These are phyloP conservation scores for Colletotrichum falcatum DNA, from an alignment of 2,329 filamentous ascomycete species.

Conservation along the genomic window DNA sequence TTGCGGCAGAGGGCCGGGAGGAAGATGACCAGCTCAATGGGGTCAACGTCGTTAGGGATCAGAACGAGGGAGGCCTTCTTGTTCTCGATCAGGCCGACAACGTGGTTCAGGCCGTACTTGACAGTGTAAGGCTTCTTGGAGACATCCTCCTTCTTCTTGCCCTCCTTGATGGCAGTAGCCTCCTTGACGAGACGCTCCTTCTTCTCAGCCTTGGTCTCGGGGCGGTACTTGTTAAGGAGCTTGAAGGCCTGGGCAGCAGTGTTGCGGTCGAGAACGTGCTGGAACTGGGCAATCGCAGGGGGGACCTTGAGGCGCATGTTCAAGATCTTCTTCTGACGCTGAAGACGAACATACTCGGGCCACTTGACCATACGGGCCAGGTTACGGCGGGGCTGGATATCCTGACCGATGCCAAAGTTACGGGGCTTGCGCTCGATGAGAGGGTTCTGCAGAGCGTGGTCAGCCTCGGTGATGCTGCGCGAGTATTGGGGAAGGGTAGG, in stretches of 20 bases:
- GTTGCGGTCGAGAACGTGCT: constrained; percentile 96
- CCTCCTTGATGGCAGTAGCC: constrained; percentile 96
- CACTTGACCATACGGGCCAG: constrained; percentile 98
- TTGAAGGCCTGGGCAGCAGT: constrained; percentile 97
- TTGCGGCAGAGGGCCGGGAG: constrained; percentile 99
- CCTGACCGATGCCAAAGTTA: constrained; percentile 99
- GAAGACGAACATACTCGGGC: constrained; percentile 98
- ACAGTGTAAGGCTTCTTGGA: constrained; percentile 99
- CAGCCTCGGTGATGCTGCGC: constrained; percentile 39
- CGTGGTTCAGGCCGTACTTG: constrained; percentile 99
- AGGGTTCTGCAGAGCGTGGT: constrained; percentile 78
- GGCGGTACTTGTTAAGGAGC: constrained; percentile 99
- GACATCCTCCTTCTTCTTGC: constrained; percentile 99
- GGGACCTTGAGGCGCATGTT: constrained; percentile 99
- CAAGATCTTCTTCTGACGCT: constrained; percentile 95
- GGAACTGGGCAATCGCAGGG: constrained; percentile 96
- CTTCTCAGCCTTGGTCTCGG: constrained; percentile 99
- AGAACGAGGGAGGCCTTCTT: constrained; percentile 99
- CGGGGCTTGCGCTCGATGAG: constrained; percentile 97
- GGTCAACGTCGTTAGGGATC: constrained; percentile 99
- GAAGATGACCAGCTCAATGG: constrained; percentile 99
- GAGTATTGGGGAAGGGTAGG: not conserved
- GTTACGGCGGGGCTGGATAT: constrained; percentile 97
- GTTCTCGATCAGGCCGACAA: constrained; percentile 96
- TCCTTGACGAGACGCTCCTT: constrained; percentile 99